Conservation (phyloP, 2,329 filamentous ascomycete genomes). For the Fusarium pseudograminearum region DNA sequence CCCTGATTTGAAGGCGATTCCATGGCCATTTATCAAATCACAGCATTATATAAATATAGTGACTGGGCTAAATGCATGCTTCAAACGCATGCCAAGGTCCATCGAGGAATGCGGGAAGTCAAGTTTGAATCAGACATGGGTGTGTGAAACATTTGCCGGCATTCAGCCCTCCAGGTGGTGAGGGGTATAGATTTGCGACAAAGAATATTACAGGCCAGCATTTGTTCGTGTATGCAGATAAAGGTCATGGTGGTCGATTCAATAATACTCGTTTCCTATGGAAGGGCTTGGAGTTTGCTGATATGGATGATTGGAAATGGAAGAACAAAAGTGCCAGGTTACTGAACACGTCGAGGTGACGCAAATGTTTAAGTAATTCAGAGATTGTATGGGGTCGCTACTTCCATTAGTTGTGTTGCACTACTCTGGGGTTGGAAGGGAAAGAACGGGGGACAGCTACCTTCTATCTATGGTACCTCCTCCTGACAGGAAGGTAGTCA, state of each 20-base stretch:
- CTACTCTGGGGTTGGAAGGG: not conserved
- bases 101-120: constrained; percentile 43
- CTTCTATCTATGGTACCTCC: not conserved
- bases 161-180: constrained; percentile 40
- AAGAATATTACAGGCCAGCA: constrained; percentile 15
- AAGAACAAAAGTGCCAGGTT: constrained; percentile 26
- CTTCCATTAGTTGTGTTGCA: not conserved
- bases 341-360: not conserved
- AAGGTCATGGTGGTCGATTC: constrained; percentile 38
- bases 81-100: constrained; percentile 31
- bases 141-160: constrained; percentile 46
- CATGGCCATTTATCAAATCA: not conserved
- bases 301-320: not conserved
- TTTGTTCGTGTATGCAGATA: constrained; percentile 45
- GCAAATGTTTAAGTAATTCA: not conserved
- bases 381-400: not conserved
- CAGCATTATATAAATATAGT: constrained; percentile 20
- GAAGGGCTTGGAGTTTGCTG: constrained; percentile 1
- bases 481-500: not conserved
- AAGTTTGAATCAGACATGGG: constrained; percentile 36
- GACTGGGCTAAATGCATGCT: constrained; percentile 37
- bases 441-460: not conserved
- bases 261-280: constrained; percentile 29
- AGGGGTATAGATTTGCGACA: constrained; percentile 33
- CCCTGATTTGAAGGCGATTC: not conserved